Base-by-base conservation (phyloP, 2,329 filamentous ascomycete genomes). In the Talaromyces sp. region DNA sequence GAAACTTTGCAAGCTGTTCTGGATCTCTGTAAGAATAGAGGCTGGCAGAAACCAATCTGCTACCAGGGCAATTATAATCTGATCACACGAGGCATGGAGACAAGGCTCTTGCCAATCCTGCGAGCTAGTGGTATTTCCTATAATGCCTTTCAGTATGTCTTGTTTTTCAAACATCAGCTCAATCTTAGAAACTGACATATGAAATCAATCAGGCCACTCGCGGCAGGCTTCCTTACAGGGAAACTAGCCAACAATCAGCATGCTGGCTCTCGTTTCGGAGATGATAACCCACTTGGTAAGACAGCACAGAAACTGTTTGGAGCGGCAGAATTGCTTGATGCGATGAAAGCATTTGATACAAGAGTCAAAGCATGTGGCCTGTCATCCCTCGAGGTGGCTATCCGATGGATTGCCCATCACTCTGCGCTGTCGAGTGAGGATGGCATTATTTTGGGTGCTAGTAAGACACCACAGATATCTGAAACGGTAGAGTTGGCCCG, bases 331-430 rank as follows among this genome's bases (percentile, higher is more conserved):
- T 61, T 74, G 43, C 61, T 65, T 10, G 56, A 54, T 1, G 69
- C 71, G 1, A 66, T 75, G 46, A 68, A 61, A 31, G 65, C 63
- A 25, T 71, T 75, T 58, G 65, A 70, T 11, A 50, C 55, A 4
- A 67, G 63, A 22, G 65, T 64, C 7, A 59, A 58, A 19, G 63
- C 65, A 81, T 89, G 68, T 82, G 81, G 1, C 69, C 92, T 63
- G 86, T 83, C 3, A 73, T 89, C 69, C 1, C 81, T 91, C 46
- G 89, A 94, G 75, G 84, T 82, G 15, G 88, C 88, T 1, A 77
- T 92, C 67, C 80, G 89, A 53, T 93, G 89, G 88, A 72, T 81
- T 57, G 81, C 83, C 48, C 87, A 92, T 69, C 89, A 93, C 73
- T 89, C 85, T 10, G 73, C 77, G 59, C 69, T 87, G 53, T 84